Conservation (phyloP, 2,329 filamentous ascomycete species). For the Corniculantispora saksenae region DNA sequence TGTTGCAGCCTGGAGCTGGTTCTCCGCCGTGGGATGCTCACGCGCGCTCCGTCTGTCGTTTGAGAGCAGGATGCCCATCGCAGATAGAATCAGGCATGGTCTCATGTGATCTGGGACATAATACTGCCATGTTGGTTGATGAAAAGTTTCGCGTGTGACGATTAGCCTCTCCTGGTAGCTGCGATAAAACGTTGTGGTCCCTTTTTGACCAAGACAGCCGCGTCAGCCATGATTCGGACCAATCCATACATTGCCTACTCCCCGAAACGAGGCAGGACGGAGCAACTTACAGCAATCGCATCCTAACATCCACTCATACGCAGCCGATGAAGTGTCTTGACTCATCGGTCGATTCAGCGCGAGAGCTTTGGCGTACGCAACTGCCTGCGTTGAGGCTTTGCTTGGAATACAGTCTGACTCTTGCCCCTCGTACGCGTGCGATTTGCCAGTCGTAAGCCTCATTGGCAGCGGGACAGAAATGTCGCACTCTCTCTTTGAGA, state of each 20-base stretch:
- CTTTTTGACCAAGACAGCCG: background rate
- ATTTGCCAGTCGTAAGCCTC: background rate
- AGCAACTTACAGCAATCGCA: background rate
- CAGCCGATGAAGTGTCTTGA: background rate
- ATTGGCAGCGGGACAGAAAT: background rate
- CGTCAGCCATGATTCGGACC: too few relatives aligned
- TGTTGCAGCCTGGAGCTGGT: background rate
- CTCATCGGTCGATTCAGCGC: background rate
- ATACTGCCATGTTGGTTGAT: background rate
- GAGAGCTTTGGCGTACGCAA: background rate
- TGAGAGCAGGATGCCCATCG: background rate
- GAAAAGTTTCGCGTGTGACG: background rate
- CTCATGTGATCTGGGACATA: background rate
- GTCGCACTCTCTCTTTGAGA: background rate
- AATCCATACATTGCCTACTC: too few relatives aligned
- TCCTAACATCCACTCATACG: background rate
- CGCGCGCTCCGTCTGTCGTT: background rate
- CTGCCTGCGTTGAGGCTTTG: background rate
- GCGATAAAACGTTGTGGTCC: background rate
- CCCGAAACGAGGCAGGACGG: background rate
- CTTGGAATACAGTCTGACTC: background rate
- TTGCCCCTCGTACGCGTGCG: background rate
- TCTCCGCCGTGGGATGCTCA: background rate
- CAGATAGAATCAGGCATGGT: background rate
- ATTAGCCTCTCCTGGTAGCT: background rate